Base-by-base conservation (phyloP, 176 grass and related monocot genomes). In the Ananas comosus region DNA sequence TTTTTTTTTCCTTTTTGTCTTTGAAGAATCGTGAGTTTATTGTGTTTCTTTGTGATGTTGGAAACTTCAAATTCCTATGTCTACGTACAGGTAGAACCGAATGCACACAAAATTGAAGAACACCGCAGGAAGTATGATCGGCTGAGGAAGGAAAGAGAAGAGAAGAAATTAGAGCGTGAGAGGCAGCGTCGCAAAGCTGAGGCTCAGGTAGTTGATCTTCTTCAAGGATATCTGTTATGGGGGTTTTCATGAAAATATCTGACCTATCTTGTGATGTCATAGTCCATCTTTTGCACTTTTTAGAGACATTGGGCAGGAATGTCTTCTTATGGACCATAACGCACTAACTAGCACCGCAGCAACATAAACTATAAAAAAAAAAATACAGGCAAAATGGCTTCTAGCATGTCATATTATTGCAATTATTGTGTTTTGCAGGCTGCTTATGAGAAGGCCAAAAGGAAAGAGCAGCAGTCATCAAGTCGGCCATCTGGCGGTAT, bases 61-160 rank as follows among this genome's bases (percentile, higher is more conserved):
- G n/a, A 29, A 5, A 28, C 48, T 42, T 69, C 5, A 25, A 50
- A 28, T 18, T 23, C 61, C 2, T 61, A 22, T 63, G 42, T 5
- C 56, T 10, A 2, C 16, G 70, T 92, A 64, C 63, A 97, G 93
- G 89, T 97, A 58, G 86, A 97, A 79, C 93, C 93, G 63, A 97
- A 97, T 90, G 89, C 82, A 50, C 93, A 97, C 71, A 97, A 92
- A 72, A 92, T 97, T 68, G 51, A 92, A 74, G 93, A 97, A 67
- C 89, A 97, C 70, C 84, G 74, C 63, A 90, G 86, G 69, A 97
- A 97, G 74, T 97, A 97, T 75, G 93, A 97, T 3, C 80, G 89
- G 47, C 76, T 90, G 71, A 76, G 76, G 9, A 96, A 97, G 81
- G 93, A 97, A 66, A 83, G 77, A 71, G 93, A 85, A 48, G 89